Conservation (phyloP, 2,329 filamentous ascomycete species). For the Whalleya microplaca region DNA sequence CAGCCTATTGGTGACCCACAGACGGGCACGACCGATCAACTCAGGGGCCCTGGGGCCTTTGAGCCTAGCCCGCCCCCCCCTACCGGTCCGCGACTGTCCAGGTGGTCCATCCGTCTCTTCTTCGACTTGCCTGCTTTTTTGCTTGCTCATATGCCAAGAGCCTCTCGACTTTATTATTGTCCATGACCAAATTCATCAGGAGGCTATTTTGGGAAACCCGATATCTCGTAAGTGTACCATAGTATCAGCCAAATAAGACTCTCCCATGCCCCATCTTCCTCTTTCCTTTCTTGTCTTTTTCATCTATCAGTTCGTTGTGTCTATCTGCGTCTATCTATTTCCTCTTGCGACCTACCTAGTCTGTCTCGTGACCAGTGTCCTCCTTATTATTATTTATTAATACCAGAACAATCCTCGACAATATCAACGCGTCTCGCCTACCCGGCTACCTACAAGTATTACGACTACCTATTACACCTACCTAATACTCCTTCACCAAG, state of each 20-base stretch:
- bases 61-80: too few species aligned
- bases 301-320: constrained; percentile 6
- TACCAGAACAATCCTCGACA: not conserved
- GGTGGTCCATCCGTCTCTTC: not conserved
- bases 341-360: not conserved
- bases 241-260: constrained; percentile 19
- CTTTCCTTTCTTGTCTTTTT: constrained; percentile 9
- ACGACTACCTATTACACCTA: too few species aligned
- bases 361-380: not conserved
- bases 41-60: not conserved
- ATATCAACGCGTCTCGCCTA: not conserved
- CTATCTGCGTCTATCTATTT: not conserved
- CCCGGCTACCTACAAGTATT: not conserved
- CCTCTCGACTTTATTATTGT: not conserved
- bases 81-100: too few species aligned
- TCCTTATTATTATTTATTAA: not conserved
- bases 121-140: not conserved
- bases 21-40: constrained; percentile 22
- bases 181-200: not conserved
- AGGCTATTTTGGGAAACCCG: not conserved
- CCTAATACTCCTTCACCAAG: too few species aligned
- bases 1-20: constrained; percentile 12
- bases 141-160: not conserved
- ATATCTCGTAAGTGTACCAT: not conserved
- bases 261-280: constrained; percentile 4